Percentiles rank a stretch among this genome's conserved stretches.
Conservation (phyloP, 495 filamentous ascomycete genomes). For the Bacidia rubella region DNA sequence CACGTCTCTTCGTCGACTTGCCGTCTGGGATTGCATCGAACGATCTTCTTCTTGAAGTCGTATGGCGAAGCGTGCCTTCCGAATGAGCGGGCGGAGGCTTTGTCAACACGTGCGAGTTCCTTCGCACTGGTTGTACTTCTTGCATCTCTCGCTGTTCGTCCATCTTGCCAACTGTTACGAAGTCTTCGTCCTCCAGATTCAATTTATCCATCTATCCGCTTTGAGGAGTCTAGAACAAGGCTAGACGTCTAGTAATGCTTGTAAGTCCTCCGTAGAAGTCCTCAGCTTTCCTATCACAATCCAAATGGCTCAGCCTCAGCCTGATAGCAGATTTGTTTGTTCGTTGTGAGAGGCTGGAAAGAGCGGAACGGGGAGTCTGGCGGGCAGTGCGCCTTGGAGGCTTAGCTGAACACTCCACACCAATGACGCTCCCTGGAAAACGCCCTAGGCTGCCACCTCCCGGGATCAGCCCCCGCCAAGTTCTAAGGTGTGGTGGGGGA, state of each 20-base stretch:
- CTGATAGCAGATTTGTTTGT: not conserved
- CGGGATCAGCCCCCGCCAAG: too few relatives aligned
- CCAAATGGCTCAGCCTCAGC: not conserved
- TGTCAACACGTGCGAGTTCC: not conserved
- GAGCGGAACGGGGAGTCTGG: not conserved
- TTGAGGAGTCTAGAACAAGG: too few relatives aligned
- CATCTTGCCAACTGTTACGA: too few relatives aligned
- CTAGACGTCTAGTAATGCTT: too few relatives aligned
- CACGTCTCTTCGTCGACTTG: not conserved
- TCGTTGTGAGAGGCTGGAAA: not conserved
- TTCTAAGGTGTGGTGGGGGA: too few relatives aligned
- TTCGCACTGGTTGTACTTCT: not conserved
- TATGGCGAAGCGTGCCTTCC: not conserved
- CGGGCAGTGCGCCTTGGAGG: not conserved
- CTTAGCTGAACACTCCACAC: not conserved
- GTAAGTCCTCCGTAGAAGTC: too few relatives aligned
- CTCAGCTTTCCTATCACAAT: too few relatives aligned
- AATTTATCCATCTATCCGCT: not conserved
- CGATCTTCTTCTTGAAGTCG: not conserved
- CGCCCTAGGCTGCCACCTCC: not conserved
- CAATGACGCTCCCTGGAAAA: not conserved
- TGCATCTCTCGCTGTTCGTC: constrained; percentile 3
- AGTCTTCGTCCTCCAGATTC: not conserved
- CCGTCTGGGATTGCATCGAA: not conserved
- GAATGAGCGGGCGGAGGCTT: not conserved